These are phyloP conservation scores for Gigaspora rosea DNA, from an alignment of 192 early-diverging fungal species.

Conservation along the genomic window DNA sequence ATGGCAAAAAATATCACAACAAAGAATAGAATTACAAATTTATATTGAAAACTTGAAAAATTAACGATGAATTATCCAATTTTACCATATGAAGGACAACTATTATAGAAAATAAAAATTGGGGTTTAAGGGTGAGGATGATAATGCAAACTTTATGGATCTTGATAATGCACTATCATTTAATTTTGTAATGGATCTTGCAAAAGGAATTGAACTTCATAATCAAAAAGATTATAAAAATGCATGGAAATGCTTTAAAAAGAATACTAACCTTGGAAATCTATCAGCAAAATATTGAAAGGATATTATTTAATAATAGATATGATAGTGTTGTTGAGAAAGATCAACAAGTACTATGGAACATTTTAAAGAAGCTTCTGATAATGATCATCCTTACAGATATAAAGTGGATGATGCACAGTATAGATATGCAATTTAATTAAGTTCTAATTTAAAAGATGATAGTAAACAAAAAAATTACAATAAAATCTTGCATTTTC, in stretches of 20 bases:
- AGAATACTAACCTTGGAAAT: background rate
- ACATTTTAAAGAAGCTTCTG: background rate
- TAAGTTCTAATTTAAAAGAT: background rate
- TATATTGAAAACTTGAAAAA: background rate
- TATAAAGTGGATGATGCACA: background rate
- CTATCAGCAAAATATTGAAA: background rate
- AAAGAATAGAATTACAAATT: background rate
- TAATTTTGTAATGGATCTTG: background rate
- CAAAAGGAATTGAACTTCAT: background rate
- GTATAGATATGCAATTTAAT: background rate
- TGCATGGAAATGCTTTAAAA: background rate
- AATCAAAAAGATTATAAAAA: background rate
- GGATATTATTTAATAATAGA: background rate
- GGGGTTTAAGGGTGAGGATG: too few relatives aligned
- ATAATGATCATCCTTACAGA: background rate
- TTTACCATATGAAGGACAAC: too few relatives aligned
- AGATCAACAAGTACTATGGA: background rate
- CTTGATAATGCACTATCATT: background rate
- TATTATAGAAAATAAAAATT: too few relatives aligned
- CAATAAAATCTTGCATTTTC: too few relatives aligned
- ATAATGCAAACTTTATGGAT: too few relatives aligned
- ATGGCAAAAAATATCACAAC: background rate
- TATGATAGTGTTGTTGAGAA: background rate
- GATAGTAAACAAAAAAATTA: too few relatives aligned
- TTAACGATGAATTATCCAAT: background rate